Percentiles rank a stretch among this genome's conserved stretches.
Conservation (phyloP, 2,329 filamentous ascomycete species). For the Ceratocystis cubensis region DNA sequence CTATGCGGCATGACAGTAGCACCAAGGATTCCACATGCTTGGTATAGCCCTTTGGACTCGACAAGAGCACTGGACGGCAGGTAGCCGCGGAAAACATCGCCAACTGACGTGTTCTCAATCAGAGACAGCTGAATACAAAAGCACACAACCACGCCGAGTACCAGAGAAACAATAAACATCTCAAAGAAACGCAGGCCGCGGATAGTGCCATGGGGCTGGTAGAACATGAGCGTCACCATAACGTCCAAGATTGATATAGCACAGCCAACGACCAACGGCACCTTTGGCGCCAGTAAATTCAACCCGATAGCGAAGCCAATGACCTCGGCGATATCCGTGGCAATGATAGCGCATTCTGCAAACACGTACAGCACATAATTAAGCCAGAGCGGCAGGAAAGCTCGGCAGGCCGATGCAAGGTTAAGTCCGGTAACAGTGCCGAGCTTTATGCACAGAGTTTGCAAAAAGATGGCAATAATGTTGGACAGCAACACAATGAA, state of each 20-base stretch:
- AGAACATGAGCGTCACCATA: conserved; percentile 55
- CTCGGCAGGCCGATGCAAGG: conserved; percentile 52
- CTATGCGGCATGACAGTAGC: conserved; percentile 64
- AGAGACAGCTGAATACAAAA: conserved; percentile 58
- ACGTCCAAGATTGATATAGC: conserved; percentile 57
- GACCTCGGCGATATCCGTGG: conserved; percentile 59
- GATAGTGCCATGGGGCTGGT: conserved; percentile 47
- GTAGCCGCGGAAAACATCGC: conserved; percentile 52
- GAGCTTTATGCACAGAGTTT: conserved; percentile 55
- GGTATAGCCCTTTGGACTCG: conserved; percentile 48
- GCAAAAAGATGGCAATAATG: conserved; percentile 57
- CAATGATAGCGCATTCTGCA: conserved; percentile 55
- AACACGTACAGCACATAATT: conserved; percentile 49
- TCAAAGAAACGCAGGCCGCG: conserved; percentile 51
- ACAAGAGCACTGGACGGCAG: conserved; percentile 48
- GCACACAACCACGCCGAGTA: conserved; percentile 56
- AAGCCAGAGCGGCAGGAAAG: conserved; percentile 53
- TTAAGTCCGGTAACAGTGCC: conserved; percentile 57
- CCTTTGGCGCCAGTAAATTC: conserved; percentile 49
- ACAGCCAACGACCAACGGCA: conserved; percentile 56
- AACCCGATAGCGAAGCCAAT: conserved; percentile 60
- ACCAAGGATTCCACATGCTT: conserved; percentile 63
- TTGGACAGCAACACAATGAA: conserved; percentile 59
- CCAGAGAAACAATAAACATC: conserved; percentile 48
- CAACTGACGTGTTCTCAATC: conserved; percentile 42